phyloP scores from a whole-genome alignment of 192 early-diverging fungal genomes.

The Coemansia sp. region DNA sequence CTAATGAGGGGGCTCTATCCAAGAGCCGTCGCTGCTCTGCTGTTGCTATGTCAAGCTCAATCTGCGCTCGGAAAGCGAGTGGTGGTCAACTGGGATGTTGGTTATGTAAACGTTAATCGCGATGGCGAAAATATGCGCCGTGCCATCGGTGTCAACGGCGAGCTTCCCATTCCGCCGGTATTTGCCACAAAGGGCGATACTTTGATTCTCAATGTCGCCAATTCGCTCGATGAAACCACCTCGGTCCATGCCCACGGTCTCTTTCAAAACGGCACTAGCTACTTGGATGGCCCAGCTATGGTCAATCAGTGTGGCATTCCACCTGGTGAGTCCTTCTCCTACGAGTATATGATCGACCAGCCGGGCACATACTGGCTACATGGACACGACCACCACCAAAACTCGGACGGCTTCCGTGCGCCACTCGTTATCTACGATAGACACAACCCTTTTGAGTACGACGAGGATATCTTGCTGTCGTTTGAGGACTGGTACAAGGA shows the following conservation, averaged over 20 bases:
- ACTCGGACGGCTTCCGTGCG: slow-evolving; percentile 75
- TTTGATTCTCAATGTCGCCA: slow-evolving; percentile 39
- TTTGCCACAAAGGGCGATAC: slow-evolving; percentile 18
- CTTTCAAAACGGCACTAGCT: slow-evolving; percentile 66
- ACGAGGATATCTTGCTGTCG: slow-evolving; percentile 61
- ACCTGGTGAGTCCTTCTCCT: slow-evolving; percentile 59
- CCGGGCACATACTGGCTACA: slow-evolving; percentile 84
- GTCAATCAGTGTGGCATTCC: slow-evolving; percentile 77
- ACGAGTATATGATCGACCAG: slow-evolving; percentile 62
- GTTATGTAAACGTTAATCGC: slow-evolving; percentile 62
- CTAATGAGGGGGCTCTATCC: neutral
- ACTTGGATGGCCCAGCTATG: slow-evolving; percentile 66
- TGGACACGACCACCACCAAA: slow-evolving; percentile 65
- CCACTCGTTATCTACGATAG: slow-evolving; percentile 67
- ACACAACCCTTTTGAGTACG: slow-evolving; percentile 55
- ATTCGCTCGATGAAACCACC: slow-evolving; percentile 60
- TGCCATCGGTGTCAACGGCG: slow-evolving; percentile 64
- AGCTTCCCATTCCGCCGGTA: slow-evolving; percentile 55
- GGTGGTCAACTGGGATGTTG: slow-evolving; percentile 62
- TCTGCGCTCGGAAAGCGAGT: slow-evolving; percentile 5
- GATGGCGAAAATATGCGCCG: slow-evolving; percentile 60
- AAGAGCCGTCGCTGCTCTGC: neutral
- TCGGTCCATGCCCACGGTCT: slow-evolving; percentile 74
- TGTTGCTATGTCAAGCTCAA: neutral
- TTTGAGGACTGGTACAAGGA: slow-evolving; percentile 71